Percentiles rank a stretch among this genome's conserved stretches.
phyloP scores from a whole-genome alignment of 2,329 filamentous ascomycete species.

The Penicillium nordicum region DNA sequence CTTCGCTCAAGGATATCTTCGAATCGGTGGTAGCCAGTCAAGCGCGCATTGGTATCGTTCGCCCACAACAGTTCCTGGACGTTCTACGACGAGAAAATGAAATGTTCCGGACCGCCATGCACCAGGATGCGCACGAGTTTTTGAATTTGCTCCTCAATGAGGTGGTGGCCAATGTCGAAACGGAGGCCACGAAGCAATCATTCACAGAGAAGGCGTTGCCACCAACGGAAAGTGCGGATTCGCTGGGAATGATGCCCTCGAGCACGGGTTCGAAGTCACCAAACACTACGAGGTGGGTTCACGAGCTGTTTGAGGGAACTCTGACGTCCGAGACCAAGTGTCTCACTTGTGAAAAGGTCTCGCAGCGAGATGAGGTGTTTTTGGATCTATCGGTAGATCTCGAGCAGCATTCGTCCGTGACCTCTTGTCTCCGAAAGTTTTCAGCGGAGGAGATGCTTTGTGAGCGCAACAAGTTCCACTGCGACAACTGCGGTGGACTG shows the following conservation, averaged over 20 bases:
- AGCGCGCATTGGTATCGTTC: constrained; percentile 82
- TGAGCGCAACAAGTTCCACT: constrained; percentile 98
- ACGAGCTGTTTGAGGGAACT: constrained; percentile 93
- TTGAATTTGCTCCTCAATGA: constrained; percentile 93
- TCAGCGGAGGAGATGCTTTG: constrained; percentile 98
- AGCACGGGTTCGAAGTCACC: constrained; percentile 52
- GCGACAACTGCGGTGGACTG: constrained; percentile 91
- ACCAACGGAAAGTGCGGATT: constrained; percentile 45
- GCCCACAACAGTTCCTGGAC: constrained; percentile 88
- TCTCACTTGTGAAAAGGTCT: constrained; percentile 91
- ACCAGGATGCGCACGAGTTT: constrained; percentile 98
- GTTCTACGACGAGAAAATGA: constrained; percentile 93
- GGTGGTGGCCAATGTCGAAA: constrained; percentile 89
- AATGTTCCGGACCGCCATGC: constrained; percentile 95
- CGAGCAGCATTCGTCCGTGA: constrained; percentile 92
- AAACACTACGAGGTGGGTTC: constrained; percentile 81
- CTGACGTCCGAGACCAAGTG: constrained; percentile 95
- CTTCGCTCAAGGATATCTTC: constrained; percentile 93
- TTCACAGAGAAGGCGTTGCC: constrained; percentile 47
- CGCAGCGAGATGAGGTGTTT: constrained; percentile 92
- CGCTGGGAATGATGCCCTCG: constrained; percentile 53
- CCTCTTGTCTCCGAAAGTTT: constrained; percentile 90
- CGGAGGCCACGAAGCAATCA: constrained; percentile 57
- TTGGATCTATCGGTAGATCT: constrained; percentile 94
- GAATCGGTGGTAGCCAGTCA: constrained; percentile 78